Evolutionary conservation across 768 basidiomycete species (phyloP), one percentile per base, ranked within the genome.

Genomic region (Trametes elegans): DNA sequence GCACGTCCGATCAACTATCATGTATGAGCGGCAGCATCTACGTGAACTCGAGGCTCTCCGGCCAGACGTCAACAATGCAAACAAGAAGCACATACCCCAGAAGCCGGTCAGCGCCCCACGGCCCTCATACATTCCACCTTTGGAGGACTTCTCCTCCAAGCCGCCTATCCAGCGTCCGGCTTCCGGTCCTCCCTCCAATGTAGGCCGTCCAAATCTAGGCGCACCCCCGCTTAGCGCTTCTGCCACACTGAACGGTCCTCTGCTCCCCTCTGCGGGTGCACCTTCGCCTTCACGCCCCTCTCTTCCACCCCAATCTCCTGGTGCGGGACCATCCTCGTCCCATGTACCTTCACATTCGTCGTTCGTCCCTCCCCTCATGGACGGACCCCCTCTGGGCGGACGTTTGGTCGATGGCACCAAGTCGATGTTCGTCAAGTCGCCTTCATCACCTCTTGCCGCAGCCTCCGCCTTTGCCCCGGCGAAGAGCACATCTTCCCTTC

Each of bases 21-120:
- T 94, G 77, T 97, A 93, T 66, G 95, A 98, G 68, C 82, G 87
- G 59, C 93, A 95, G 66, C 75, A 90, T 14, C 75, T 98, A 49
- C 82, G 87, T 44, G 96, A 98, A 68, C 75, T 97, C 19, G 95
- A 98, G 68, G 80, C 89, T 19, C 80, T 98, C 28, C 78, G 83
- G 50, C 80, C 78, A 2, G 95, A 97, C 66, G 76, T 98, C 48
- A 76, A 71, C 61, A 80, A 77, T 59, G 87, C 88, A 5, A 80
- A 81, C 38, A 79, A 84, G 63, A 87, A 85, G 66, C 75, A 75
- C 23, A 66, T 76, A 0, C 77, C 78, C 3, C 62, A 77, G 23
- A 70, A 71, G 53, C 59, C 76, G 0, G 80, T 79, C 60, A 80
- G 74, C 41, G 74, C 71, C 11, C 86, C 86, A 0, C 82, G 80